phyloP scores from a whole-genome alignment of 805 yeast genomes.

The Wickerhamiella siamensis region DNA sequence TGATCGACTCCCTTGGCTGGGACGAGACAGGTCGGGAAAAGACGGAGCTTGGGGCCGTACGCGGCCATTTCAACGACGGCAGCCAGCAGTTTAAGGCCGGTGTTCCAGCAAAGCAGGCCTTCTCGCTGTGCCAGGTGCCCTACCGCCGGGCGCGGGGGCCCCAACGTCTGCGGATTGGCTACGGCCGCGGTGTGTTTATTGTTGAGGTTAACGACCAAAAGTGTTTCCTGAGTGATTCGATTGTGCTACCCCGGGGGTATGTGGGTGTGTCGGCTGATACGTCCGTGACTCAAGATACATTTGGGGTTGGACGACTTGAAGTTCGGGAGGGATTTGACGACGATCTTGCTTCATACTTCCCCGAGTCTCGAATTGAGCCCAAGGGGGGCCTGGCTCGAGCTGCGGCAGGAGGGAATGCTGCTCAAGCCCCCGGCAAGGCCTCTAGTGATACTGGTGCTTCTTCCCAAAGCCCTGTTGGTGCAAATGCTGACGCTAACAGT shows the following conservation, averaged over 20 bases:
- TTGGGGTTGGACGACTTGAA: constrained; percentile 8
- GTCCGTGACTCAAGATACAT: constrained; percentile 12
- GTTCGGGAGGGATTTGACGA: constrained; percentile 10
- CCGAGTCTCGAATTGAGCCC: constrained; percentile 6
- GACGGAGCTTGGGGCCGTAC: constrained; percentile 19
- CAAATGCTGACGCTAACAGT: neutral
- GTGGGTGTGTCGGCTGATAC: constrained; percentile 26
- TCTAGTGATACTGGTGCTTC: no score
- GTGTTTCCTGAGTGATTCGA: constrained; percentile 24
- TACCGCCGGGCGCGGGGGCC: constrained; percentile 24
- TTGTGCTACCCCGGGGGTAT: constrained; percentile 23
- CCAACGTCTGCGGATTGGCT: constrained; percentile 22
- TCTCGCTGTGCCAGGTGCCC: constrained; percentile 25
- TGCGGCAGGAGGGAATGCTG: neutral
- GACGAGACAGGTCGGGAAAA: constrained; percentile 13
- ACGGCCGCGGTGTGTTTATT: constrained; percentile 20
- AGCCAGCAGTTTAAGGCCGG: constrained; percentile 16
- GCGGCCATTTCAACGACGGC: constrained; percentile 31
- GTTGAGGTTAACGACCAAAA: constrained; percentile 28
- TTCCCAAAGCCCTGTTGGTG: neutral
- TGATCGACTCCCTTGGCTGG: constrained; percentile 25
- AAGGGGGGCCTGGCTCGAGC: neutral
- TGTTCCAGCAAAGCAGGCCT: constrained; percentile 22
- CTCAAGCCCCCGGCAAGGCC: neutral
- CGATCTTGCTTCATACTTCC: constrained; percentile 11